Conservation (phyloP, 345 rosid species). For the Lepidium sativum region DNA sequence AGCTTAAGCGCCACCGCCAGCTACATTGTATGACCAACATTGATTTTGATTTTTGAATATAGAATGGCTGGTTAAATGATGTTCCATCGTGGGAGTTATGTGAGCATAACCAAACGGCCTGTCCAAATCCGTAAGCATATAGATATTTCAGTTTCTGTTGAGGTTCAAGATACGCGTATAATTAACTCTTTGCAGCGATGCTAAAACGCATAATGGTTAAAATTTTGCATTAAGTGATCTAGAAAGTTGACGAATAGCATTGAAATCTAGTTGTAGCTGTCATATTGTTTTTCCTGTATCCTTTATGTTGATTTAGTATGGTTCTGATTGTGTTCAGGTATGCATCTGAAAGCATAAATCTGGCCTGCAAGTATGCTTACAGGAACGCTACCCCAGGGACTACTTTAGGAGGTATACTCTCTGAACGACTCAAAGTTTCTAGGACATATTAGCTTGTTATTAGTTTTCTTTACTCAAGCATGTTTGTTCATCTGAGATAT, state of each 20-base stretch:
- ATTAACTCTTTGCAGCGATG: background rate
- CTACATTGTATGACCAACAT: background rate
- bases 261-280: background rate
- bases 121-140: slow-evolving; percentile 67
- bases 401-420: slow-evolving; percentile 56
- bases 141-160: background rate
- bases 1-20: background rate
- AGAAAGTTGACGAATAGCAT: background rate
- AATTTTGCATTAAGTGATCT: background rate
- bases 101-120: slow-evolving; percentile 45
- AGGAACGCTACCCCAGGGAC: slow-evolving; percentile 85
- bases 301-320: background rate
- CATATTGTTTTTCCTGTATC: background rate
- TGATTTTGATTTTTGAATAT: background rate
- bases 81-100: slow-evolving; percentile 58
- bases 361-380: slow-evolving; percentile 90
- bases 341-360: slow-evolving; percentile 75
- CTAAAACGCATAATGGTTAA: background rate
- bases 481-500: background rate
- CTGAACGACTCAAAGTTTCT: background rate
- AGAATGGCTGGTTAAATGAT: slow-evolving; percentile 60
- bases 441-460: background rate
- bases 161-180: background rate
- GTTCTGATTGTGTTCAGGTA: slow-evolving; percentile 38
- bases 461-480: background rate